Evolutionary conservation across 2,329 filamentous ascomycete species (phyloP).

Genomic region (Penicillium olsonii): DNA sequence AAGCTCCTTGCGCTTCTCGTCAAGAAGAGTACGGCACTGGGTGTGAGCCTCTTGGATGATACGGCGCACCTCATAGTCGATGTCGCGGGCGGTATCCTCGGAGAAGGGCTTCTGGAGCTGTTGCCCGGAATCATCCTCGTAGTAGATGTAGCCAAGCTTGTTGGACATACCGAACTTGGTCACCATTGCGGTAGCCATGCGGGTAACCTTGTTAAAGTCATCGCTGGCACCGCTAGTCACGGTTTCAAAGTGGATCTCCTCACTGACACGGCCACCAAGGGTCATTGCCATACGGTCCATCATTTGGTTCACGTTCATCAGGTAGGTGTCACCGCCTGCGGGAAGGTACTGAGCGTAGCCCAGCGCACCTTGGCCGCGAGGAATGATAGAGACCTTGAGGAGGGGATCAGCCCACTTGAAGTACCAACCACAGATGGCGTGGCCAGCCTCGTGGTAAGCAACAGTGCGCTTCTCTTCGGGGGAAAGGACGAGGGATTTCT

Average conservation of each 20-base stretch:
- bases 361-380: constrained; percentile 86
- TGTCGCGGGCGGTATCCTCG: constrained; percentile 87
- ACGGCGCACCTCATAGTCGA: constrained; percentile 85
- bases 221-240: constrained; percentile 94
- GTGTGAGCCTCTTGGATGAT: constrained; percentile 93
- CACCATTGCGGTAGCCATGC: constrained; percentile 95
- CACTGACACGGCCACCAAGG: constrained; percentile 88
- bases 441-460: constrained; percentile 96
- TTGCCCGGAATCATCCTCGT: constrained; percentile 72
- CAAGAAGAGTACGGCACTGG: constrained; percentile 80
- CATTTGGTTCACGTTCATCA: constrained; percentile 92
- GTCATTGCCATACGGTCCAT: constrained; percentile 99
- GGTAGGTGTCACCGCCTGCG: constrained; percentile 76
- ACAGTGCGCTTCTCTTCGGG: constrained; percentile 94
- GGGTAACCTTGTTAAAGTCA: constrained; percentile 97
- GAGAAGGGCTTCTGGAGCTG: constrained; percentile 93
- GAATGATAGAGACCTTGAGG: constrained; percentile 98
- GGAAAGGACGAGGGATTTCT: constrained; percentile 91
- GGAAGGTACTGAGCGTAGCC: constrained; percentile 99
- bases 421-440: constrained; percentile 98
- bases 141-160: constrained; percentile 90
- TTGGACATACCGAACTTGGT: constrained; percentile 99
- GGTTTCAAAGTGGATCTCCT: constrained; percentile 95
- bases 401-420: constrained; percentile 95
- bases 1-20: constrained; percentile 83